Evolutionary conservation across 2,329 filamentous ascomycete genomes (phyloP).

Genomic region (Ophiostoma ulmi): DNA sequence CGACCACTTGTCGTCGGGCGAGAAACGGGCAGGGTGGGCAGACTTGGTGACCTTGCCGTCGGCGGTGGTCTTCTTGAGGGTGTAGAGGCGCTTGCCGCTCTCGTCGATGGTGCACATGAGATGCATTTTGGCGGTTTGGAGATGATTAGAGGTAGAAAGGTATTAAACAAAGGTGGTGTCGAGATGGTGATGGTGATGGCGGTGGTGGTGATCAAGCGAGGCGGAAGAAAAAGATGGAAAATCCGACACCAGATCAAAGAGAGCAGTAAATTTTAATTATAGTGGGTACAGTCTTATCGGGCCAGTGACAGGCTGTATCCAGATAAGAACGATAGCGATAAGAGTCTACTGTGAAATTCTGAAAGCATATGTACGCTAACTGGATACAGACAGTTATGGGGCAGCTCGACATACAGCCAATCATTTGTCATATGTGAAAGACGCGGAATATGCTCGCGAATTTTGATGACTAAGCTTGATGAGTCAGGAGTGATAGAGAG

Average conservation of each 20-base stretch:
- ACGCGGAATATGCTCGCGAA: no score
- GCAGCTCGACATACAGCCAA: no score
- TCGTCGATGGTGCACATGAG: conserved; percentile 78
- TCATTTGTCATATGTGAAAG: no score
- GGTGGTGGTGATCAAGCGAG: neutral
- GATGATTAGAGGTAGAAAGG: neutral
- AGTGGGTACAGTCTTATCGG: neutral
- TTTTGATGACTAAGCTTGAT: no score
- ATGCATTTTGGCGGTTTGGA: conserved; percentile 44
- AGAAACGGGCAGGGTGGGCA: conserved; percentile 93
- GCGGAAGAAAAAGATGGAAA: neutral
- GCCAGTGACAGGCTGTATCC: neutral
- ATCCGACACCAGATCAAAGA: neutral
- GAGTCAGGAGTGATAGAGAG: no score
- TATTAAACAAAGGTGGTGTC: neutral
- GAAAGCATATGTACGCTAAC: neutral
- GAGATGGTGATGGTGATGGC: neutral
- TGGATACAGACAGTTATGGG: neutral
- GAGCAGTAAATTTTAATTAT: neutral
- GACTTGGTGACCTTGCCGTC: conserved; percentile 86
- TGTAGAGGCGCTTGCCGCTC: conserved; percentile 85
- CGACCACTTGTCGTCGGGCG: conserved; percentile 97
- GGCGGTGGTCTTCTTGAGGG: conserved; percentile 76
- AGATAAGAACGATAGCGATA: neutral
- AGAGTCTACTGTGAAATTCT: neutral